Evolutionary conservation across 2,329 filamentous ascomycete species (phyloP).

Genomic region (Trichophyton equinum): DNA sequence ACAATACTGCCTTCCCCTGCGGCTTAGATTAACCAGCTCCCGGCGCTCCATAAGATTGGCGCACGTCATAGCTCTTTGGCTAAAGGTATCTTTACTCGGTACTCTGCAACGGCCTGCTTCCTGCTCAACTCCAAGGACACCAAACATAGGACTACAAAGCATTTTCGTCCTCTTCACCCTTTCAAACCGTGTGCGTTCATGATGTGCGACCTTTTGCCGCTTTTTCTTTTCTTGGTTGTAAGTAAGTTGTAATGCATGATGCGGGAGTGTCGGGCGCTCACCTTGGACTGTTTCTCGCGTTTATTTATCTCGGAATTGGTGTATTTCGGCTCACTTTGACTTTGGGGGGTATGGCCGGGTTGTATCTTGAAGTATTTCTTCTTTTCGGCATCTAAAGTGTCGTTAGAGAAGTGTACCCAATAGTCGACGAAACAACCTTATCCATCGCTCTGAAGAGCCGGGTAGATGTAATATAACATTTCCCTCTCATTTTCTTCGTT

Average conservation of each 20-base stretch:
- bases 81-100: slow-evolving; percentile 16
- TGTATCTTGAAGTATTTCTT: slow-evolving; percentile 59
- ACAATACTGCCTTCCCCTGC: background rate
- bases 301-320: slow-evolving; percentile 10
- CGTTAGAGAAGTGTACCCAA: background rate
- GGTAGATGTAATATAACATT: too few relatives aligned
- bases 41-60: slow-evolving; percentile 23
- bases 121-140: slow-evolving; percentile 14
- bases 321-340: slow-evolving; percentile 22
- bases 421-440: too few relatives aligned
- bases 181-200: slow-evolving; percentile 22
- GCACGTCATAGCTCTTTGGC: slow-evolving; percentile 22
- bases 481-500: background rate
- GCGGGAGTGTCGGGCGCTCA: background rate
- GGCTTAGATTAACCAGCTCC: slow-evolving; percentile 22
- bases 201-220: slow-evolving; percentile 17
- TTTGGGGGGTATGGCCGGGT: slow-evolving; percentile 38
- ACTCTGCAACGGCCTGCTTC: slow-evolving; percentile 20
- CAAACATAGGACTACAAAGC: slow-evolving; percentile 21
- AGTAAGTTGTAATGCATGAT: background rate
- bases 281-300: slow-evolving; percentile 10
- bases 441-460: too few relatives aligned
- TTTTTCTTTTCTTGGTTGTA: slow-evolving; percentile 17
- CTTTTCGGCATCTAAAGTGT: slow-evolving; percentile 35
- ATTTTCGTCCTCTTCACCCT: slow-evolving; percentile 22